Conservation (phyloP, 2,329 filamentous ascomycete genomes). For the Trichoderma sp. region DNA sequence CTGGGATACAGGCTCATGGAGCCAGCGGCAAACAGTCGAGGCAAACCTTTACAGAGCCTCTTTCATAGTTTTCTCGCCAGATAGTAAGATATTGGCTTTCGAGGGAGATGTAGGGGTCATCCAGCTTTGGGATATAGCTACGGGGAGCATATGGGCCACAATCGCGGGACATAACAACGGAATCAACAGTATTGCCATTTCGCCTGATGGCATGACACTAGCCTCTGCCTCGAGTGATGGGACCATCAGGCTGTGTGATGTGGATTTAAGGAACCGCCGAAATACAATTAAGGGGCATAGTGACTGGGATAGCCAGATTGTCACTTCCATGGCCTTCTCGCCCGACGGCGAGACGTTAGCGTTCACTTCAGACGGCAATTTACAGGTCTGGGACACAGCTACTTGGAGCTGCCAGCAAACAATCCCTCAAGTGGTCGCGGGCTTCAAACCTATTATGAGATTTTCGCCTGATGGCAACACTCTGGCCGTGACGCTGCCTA, state of each 20-base stretch:
- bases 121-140: slow-evolving; percentile 31
- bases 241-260: slow-evolving; percentile 3
- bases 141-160: background rate
- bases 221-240: background rate
- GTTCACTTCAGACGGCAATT: background rate
- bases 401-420: background rate
- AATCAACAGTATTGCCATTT: background rate
- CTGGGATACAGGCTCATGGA: slow-evolving; percentile 29
- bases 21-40: slow-evolving; percentile 30
- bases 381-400: background rate
- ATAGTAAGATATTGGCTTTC: slow-evolving; percentile 32
- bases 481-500: background rate
- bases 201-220: slow-evolving; percentile 5
- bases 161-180: background rate
- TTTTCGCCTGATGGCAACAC: background rate
- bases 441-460: too few species aligned
- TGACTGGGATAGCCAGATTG: background rate
- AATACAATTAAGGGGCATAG: background rate
- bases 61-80: slow-evolving; percentile 33
- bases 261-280: background rate
- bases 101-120: slow-evolving; percentile 29
- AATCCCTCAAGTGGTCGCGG: too few species aligned
- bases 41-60: slow-evolving; percentile 29
- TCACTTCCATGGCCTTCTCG: background rate
- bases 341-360: background rate